Evolutionary conservation across 306 rosid species (phyloP).

Genomic region (Gastrolobium bilobum): DNA sequence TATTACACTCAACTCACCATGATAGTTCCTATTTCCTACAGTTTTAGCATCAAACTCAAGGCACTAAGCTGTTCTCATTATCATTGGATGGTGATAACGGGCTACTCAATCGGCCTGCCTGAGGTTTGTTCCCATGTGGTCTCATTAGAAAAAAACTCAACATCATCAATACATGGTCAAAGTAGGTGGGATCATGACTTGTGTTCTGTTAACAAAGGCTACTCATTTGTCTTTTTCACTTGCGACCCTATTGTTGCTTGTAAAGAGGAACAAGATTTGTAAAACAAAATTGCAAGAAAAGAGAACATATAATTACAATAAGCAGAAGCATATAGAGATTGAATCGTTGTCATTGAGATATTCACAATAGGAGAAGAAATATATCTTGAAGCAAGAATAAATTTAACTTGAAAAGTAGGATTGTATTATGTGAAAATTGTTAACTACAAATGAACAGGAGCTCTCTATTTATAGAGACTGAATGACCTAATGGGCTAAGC

Average conservation of each 20-base stretch:
- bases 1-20: constrained; percentile 3
- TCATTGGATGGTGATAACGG: neutral
- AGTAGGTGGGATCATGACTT: neutral
- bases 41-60: constrained; percentile 21
- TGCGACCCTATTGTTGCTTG: neutral
- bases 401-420: neutral
- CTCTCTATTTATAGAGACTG: too few species aligned
- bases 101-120: neutral
- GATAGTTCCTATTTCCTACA: neutral
- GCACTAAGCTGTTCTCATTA: constrained; percentile 19
- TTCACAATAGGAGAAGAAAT: constrained; percentile 17
- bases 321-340: neutral
- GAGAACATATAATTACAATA: constrained; percentile 17
- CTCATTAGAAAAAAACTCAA: constrained; percentile 7
- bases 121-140: constrained; percentile 9
- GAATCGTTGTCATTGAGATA: constrained; percentile 2
- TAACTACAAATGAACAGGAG: too few species aligned
- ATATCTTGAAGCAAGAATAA: constrained; percentile 27
- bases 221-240: constrained; percentile 7
- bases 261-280: constrained; percentile 32
- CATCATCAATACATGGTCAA: neutral
- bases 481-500: too few species aligned
- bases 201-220: constrained; percentile 21
- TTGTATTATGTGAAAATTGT: too few species aligned
- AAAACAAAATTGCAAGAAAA: constrained; percentile 32